Evolutionary conservation across 129 eudicot species (phyloP), one percentile per base, ranked within the genome.

Genomic region (Gnaphalium uliginosum): DNA sequence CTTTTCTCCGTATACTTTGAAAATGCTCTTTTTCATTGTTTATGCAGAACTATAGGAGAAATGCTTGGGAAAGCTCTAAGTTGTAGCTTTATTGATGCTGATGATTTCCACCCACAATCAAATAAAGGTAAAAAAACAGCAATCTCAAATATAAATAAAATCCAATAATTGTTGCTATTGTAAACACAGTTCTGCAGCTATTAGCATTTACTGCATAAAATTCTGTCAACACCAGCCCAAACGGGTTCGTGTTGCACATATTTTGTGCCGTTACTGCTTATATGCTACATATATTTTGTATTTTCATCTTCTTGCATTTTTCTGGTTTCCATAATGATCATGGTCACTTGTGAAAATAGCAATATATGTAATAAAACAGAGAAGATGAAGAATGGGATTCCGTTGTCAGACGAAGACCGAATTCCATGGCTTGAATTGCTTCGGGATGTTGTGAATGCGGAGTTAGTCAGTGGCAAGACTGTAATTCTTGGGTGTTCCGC

Each of bases 401-500:
- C 99, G 27, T 82, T 94, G 29, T 80, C 92, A 22, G 96, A 91
- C 8, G 92, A 87, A 75, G 96, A 94, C 76, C 87, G 97, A 8
- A 72, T 74, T 66, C 99, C 97, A 41, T 90, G 97, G 97, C 99
- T 94, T 78, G 83, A 87, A 85, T 69, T 73, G n/a, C 86, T 91
- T 27, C 77, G 89, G 19, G 89, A 89, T 69, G 66, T 81, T 14
- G 37, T 94, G 24, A 77, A 60, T 27, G 81, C 22, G 6, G 66
- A 64, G 68, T 43, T 91, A 80, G 67, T 75, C 23, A 71, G 64
- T 18, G 86, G 86, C 32, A 76, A 79, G 73, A 76, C 76, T 17
- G 83, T 87, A 48, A 75, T 91, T 75, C 96, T 91, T 41, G 97
- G 90, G 24, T 94, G 99, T 68, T 94, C 97, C 18, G 96, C 99